Evolutionary conservation across 2,329 filamentous ascomycete genomes (phyloP), one percentile per base, ranked within the genome.

Genomic region (Sclerotinia spermophila): DNA sequence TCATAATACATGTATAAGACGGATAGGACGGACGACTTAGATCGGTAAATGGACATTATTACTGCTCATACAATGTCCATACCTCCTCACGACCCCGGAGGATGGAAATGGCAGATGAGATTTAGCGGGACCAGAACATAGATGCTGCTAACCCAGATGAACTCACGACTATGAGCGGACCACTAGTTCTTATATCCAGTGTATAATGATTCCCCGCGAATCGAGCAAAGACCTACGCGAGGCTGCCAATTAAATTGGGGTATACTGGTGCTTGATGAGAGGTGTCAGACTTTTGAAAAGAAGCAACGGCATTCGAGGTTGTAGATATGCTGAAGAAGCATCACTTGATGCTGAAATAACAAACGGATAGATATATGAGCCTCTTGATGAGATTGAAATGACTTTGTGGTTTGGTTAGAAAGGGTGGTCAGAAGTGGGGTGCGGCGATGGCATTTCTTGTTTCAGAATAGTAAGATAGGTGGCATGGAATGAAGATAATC

Each of bases 211-310:
- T 7, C 6, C 27, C 13, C 5, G 5, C 48, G n/a, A 53, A 6
- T 53, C 13, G 48, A 51, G 48, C n/a, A 51, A 15, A 51, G 48
- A 51, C n/a, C 13, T 51, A 27, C 13, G 17, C n/a, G 5, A 51
- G 5, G 3, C n/a, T 1, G 7, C 7, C 1, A 27, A 15, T 17
- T 27, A 27, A 1, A 13, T 17, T 6, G 48, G n/a, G 48, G 1
- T 3, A 13, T 7, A 51, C 13, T 27, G 5, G 7, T 51, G 5
- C n/a, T 17, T 8, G 17, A 27, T 17, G 48, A 13, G 15, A 51
- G n/a, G n/a, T 51, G 11, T n/a, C 15, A 27, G n/a, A 51, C 17
- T 10, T 27, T 15, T n/a, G 13, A 51, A 51, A 13, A 27, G n/a
- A 27, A 6, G 48, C 7, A 13, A 2, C n/a, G 4, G 13, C 7